A percentile compares a stretch with the other conserved stretches of the same genome.
Evolutionary conservation across 768 basidiomycete genomes (phyloP).

Genomic region (Thelephora ganbajun): DNA sequence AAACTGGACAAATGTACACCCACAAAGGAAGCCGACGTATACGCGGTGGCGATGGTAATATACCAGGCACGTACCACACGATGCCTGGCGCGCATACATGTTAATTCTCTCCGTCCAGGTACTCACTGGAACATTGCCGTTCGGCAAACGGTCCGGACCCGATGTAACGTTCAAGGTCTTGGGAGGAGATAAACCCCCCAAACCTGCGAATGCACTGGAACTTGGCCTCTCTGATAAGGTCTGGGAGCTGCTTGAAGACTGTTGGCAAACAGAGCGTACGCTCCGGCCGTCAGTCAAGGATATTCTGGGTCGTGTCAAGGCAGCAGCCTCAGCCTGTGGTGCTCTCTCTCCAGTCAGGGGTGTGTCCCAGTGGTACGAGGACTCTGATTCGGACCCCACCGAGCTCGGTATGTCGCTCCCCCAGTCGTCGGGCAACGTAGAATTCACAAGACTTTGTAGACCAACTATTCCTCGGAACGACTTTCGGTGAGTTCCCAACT

Average conservation of each 20-base stretch:
- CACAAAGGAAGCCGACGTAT: constrained; percentile 8
- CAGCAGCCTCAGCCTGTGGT: too few relatives aligned
- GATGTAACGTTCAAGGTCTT: constrained; percentile 1
- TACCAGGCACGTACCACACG: neutral
- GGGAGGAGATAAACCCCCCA: neutral
- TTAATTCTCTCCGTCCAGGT: neutral
- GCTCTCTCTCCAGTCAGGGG: too few relatives aligned
- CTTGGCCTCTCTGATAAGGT: constrained; percentile 1
- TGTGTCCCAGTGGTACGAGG: too few relatives aligned
- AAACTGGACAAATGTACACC: neutral
- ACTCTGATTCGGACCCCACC: too few relatives aligned
- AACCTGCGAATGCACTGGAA: neutral
- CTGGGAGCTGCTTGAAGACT: constrained; percentile 3
- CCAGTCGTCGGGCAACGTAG: too few relatives aligned
- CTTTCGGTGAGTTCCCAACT: too few relatives aligned
- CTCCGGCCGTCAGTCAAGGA: too few relatives aligned
- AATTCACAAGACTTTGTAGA: too few relatives aligned
- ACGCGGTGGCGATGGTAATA: constrained; percentile 8
- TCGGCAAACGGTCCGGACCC: neutral
- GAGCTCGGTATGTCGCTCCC: too few relatives aligned
- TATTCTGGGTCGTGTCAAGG: too few relatives aligned
- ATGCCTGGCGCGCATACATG: neutral
- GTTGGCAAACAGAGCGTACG: neutral
- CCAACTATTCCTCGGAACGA: too few relatives aligned
- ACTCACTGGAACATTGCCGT: constrained; percentile 1